Evolutionary conservation across 441 rosid genomes (phyloP).

Genomic region (Brassica hybrid): DNA sequence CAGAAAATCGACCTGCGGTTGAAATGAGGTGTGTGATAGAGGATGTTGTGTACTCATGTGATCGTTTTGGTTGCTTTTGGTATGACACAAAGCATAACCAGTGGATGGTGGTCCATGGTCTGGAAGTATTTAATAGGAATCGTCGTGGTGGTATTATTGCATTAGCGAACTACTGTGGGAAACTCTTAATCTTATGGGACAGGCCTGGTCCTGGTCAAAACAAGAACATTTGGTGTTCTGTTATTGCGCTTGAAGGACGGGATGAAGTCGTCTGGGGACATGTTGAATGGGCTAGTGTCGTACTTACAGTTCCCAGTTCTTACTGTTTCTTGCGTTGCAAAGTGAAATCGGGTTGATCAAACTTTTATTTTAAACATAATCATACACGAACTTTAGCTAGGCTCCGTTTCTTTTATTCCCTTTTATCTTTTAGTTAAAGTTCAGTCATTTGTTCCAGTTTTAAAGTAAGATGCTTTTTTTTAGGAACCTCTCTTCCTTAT

Average conservation of each 20-base stretch:
- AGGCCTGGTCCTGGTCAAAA: slow-evolving; percentile 44
- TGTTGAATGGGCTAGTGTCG: slow-evolving; percentile 53
- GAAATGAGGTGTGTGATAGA: slow-evolving; percentile 54
- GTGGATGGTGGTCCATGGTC: slow-evolving; percentile 65
- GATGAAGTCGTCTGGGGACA: slow-evolving; percentile 7
- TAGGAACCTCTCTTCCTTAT: too few species aligned
- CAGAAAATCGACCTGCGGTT: slow-evolving; percentile 48
- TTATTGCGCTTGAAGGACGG: neutral
- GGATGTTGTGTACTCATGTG: slow-evolving; percentile 61
- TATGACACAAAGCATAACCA: slow-evolving; percentile 44
- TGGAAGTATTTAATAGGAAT: slow-evolving; percentile 54
- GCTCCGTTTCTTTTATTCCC: too few species aligned
- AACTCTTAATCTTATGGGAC: slow-evolving; percentile 76
- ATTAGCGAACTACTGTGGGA: slow-evolving; percentile 63
- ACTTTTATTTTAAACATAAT: neutral
- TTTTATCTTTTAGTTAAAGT: too few species aligned
- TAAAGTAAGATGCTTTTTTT: too few species aligned
- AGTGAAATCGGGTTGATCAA: neutral
- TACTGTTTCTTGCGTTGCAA: slow-evolving; percentile 43
- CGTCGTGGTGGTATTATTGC: slow-evolving; percentile 54
- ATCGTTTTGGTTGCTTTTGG: slow-evolving; percentile 62
- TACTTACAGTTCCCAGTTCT: slow-evolving; percentile 48
- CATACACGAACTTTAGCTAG: neutral
- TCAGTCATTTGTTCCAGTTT: too few species aligned
- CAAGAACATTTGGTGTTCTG: slow-evolving; percentile 46